Conservation (phyloP, 495 filamentous ascomycete species). For the Penicillium steckii region DNA sequence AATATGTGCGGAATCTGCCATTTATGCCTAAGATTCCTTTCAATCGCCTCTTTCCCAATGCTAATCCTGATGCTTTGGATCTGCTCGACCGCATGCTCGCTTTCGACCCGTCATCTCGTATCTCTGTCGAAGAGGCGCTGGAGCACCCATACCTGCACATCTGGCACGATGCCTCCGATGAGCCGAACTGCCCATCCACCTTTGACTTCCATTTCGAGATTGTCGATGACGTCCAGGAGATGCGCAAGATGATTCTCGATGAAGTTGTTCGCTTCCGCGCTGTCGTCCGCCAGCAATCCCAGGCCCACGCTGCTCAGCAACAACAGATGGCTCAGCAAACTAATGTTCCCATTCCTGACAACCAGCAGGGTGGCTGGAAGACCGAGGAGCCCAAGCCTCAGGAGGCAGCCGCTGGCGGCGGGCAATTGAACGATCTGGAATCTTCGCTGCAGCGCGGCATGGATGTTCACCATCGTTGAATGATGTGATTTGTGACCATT, state of each 20-base stretch:
- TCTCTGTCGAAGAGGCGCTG: conserved; percentile 89
- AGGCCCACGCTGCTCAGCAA: conserved; percentile 44
- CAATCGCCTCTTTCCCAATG: conserved; percentile 83
- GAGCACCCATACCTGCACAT: conserved; percentile 96
- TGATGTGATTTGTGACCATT: conserved; percentile 7
- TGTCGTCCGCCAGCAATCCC: conserved; percentile 65
- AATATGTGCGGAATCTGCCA: conserved; percentile 96
- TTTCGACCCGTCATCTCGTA: conserved; percentile 88
- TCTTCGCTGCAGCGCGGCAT: conserved; percentile 81
- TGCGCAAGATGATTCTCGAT: conserved; percentile 96
- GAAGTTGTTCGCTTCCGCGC: conserved; percentile 83
- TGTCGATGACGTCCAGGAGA: conserved; percentile 85
- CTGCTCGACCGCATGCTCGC: conserved; percentile 95
- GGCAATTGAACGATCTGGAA: conserved; percentile 64
- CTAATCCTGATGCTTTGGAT: conserved; percentile 94
- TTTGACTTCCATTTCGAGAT: conserved; percentile 99
- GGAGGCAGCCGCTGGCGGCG: conserved; percentile 60
- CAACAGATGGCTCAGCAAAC: conserved; percentile 40
- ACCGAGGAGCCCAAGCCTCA: conserved; percentile 85
- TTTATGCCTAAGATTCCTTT: conserved; percentile 94
- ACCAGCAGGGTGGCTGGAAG: conserved; percentile 67
- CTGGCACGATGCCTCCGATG: conserved; percentile 97
- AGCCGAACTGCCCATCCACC: conserved; percentile 85
- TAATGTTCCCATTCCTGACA: conserved; percentile 72
- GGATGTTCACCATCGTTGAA: conserved; percentile 50